A percentile compares a stretch with the other conserved stretches of the same genome.
Evolutionary conservation across 495 filamentous ascomycete species (phyloP).

Genomic region (Lepidopterella palustris): DNA sequence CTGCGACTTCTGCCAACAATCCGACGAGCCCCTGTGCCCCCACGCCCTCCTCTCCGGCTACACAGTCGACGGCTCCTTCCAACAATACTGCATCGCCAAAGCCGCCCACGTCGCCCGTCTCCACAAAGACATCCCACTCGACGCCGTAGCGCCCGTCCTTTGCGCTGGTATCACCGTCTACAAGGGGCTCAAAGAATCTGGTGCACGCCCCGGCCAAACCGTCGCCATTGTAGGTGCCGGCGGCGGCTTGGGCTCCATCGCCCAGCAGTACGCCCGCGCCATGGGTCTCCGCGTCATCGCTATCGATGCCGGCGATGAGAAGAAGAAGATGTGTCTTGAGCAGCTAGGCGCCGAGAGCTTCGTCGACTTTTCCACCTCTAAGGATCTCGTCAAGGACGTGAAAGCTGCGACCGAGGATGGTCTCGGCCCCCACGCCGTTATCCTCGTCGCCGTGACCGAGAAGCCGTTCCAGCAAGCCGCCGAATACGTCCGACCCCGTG

Average conservation of each 20-base stretch:
- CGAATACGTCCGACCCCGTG: constrained; percentile 74
- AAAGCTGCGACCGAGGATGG: constrained; percentile 70
- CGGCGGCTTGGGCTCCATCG: constrained; percentile 76
- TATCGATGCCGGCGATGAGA: constrained; percentile 76
- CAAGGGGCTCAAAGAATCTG: constrained; percentile 84
- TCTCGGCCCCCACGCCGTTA: constrained; percentile 78
- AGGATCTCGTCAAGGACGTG: constrained; percentile 76
- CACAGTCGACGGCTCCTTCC: constrained; percentile 87
- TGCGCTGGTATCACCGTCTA: constrained; percentile 91
- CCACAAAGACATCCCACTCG: constrained; percentile 66
- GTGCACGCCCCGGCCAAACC: constrained; percentile 63
- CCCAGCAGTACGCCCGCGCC: constrained; percentile 79
- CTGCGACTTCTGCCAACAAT: constrained; percentile 72
- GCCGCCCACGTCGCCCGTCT: constrained; percentile 74
- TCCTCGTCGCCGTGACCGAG: constrained; percentile 78
- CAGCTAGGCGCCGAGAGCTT: constrained; percentile 62
- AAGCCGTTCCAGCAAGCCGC: constrained; percentile 92
- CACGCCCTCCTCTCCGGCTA: constrained; percentile 73
- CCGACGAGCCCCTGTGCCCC: constrained; percentile 72
- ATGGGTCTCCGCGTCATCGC: constrained; percentile 77
- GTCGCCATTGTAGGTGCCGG: constrained; percentile 86
- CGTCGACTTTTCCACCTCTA: constrained; percentile 67
- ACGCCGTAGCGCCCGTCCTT: constrained; percentile 72
- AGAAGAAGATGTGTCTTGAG: constrained; percentile 56
- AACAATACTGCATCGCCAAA: constrained; percentile 85